Evolutionary conservation across 768 basidiomycete species (phyloP).

Genomic region (Psilocybe tampanensis): DNA sequence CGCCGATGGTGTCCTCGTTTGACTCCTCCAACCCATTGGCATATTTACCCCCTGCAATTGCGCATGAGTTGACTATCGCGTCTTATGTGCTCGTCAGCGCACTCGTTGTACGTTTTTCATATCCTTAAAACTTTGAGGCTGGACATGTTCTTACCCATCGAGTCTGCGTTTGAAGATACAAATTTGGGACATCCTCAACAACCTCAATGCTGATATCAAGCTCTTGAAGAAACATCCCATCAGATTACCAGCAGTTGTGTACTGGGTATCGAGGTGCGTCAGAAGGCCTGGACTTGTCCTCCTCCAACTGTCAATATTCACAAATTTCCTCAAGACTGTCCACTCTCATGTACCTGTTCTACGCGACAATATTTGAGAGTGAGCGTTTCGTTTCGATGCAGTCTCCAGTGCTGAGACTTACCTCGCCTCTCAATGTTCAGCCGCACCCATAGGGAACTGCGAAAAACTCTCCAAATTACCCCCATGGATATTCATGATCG

Average conservation of each 20-base stretch:
- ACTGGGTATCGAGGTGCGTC: conserved; percentile 8
- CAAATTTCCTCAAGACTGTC: not conserved
- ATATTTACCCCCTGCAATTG: conserved; percentile 21
- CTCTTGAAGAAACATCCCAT: not conserved
- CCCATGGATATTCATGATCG: not conserved
- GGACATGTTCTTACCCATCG: not conserved
- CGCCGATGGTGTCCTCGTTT: not conserved
- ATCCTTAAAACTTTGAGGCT: not conserved
- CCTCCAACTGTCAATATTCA: too few relatives aligned
- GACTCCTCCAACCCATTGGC: not conserved
- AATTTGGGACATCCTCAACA: conserved; percentile 10
- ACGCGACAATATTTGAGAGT: conserved; percentile 4
- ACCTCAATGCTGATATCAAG: conserved; percentile 1
- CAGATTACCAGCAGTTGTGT: not conserved
- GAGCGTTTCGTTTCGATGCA: too few relatives aligned
- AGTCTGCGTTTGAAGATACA: not conserved
- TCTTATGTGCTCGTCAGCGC: conserved; percentile 16
- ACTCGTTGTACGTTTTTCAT: not conserved
- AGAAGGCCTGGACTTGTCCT: too few relatives aligned
- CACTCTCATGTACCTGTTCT: conserved; percentile 2
- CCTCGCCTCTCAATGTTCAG: too few relatives aligned
- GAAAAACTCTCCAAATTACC: not conserved
- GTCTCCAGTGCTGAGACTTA: too few relatives aligned
- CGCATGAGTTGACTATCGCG: conserved; percentile 8
- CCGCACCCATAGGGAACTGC: conserved; percentile 6